These are phyloP conservation scores for Cryptosporidium xiaoi DNA, from an alignment of 169 alveolate genomes.

Conservation along the genomic window DNA sequence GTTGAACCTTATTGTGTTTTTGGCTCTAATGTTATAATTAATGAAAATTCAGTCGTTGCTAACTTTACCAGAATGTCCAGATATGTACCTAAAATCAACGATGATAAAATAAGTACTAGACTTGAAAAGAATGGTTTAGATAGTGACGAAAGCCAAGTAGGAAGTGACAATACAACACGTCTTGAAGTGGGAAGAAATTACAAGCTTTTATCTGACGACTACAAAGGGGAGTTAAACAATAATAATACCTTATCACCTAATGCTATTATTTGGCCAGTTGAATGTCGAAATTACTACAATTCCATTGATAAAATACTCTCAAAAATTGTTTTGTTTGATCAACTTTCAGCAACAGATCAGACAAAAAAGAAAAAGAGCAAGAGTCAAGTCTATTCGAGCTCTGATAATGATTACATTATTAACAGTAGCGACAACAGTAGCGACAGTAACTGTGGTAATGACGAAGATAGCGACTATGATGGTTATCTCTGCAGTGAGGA, in stretches of 20 bases:
- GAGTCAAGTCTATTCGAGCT: background rate
- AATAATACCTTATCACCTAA: background rate
- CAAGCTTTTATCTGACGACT: background rate
- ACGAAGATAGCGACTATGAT: background rate
- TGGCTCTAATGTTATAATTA: conserved; percentile 31
- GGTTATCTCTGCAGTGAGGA: background rate
- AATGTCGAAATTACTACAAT: background rate
- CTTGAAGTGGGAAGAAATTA: background rate
- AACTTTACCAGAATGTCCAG: conserved; percentile 47
- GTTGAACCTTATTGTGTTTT: conserved; percentile 22
- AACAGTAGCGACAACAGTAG: background rate
- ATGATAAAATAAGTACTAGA: background rate
- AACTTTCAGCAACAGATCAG: background rate
- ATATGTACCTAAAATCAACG: background rate
- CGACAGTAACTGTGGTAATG: background rate
- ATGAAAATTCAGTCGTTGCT: conserved; percentile 25
- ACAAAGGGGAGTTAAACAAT: too few relatives aligned
- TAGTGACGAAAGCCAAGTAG: background rate
- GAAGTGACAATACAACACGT: background rate
- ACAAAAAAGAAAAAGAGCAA: background rate
- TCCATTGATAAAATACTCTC: conserved; percentile 17
- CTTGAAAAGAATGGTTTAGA: background rate
- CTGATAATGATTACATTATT: background rate
- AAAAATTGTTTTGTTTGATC: conserved; percentile 22
- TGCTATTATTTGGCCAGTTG: conserved; percentile 54